phyloP scores from a whole-genome alignment of 2,329 filamentous ascomycete genomes.

The Penicillium sp. region DNA sequence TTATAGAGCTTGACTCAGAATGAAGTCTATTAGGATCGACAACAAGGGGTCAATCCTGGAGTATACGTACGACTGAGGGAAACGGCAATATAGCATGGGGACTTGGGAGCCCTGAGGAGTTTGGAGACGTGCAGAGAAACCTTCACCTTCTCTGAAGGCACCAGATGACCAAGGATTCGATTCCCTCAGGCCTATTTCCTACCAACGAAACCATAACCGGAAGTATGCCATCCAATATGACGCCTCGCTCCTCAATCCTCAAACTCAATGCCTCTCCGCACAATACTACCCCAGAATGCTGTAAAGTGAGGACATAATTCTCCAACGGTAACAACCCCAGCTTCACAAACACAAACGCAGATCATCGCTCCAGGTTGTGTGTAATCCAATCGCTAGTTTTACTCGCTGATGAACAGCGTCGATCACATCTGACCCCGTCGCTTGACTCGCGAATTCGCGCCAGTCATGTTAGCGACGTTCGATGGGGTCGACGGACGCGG shows the following conservation, averaged over 20 bases:
- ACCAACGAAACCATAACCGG: background rate
- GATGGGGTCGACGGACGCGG: background rate
- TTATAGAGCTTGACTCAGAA: no score
- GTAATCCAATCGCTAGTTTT: background rate
- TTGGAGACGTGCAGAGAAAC: background rate
- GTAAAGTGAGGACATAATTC: background rate
- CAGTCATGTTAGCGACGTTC: no score
- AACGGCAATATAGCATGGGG: background rate
- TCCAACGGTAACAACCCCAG: background rate
- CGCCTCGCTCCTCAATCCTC: background rate
- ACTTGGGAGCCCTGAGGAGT: background rate
- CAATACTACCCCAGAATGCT: background rate
- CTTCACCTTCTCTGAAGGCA: background rate
- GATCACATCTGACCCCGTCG: conserved; percentile 1
- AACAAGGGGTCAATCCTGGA: background rate
- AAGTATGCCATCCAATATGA: background rate
- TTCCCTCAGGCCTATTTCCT: no score
- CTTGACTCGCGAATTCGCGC: conserved; percentile 1
- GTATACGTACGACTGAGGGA: background rate
- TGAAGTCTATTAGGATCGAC: background rate
- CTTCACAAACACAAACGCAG: background rate
- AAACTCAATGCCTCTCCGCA: background rate
- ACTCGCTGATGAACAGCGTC: conserved; percentile 4
- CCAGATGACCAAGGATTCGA: background rate
- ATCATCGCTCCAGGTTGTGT: background rate